Percentiles rank a stretch among this genome's conserved stretches.
phyloP scores from a whole-genome alignment of 495 filamentous ascomycete species.

The Pyrenula massariospora region DNA sequence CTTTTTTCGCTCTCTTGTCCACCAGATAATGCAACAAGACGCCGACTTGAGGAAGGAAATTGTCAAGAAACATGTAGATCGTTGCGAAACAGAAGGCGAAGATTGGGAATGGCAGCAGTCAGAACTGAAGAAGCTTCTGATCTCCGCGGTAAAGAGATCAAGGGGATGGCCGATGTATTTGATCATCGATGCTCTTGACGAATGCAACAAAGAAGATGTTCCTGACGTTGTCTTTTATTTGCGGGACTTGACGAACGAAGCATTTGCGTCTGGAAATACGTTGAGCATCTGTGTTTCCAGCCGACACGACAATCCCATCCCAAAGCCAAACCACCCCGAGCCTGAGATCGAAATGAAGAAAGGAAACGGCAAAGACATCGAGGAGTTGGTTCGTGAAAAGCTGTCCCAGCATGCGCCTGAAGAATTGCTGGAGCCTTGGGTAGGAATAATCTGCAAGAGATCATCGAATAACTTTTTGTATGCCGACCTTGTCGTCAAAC shows the following conservation, averaged over 20 bases:
- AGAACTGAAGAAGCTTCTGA: background rate
- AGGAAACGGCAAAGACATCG: constrained; percentile 22
- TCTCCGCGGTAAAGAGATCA: background rate
- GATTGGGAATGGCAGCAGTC: background rate
- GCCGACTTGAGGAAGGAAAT: constrained; percentile 5
- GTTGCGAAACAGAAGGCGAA: background rate
- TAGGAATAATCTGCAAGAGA: background rate
- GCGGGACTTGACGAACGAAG: constrained; percentile 6
- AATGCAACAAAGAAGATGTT: constrained; percentile 17
- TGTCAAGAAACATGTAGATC: too few species aligned
- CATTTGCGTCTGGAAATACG: background rate
- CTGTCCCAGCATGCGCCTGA: background rate
- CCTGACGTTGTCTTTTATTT: constrained; percentile 9
- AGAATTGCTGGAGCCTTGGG: background rate
- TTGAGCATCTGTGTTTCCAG: constrained; percentile 25
- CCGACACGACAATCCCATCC: constrained; percentile 21
- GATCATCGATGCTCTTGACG: constrained; percentile 20
- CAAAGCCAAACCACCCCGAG: constrained; percentile 9
- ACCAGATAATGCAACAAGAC: constrained; percentile 14
- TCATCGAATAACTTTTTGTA: background rate
- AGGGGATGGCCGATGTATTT: constrained; percentile 2
- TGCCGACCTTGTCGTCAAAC: background rate
- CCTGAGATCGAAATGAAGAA: constrained; percentile 13
- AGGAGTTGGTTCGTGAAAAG: constrained; percentile 4
- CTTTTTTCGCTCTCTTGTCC: constrained; percentile 22